Conservation (phyloP, 768 basidiomycete genomes). For the Lenzites betulinus region DNA sequence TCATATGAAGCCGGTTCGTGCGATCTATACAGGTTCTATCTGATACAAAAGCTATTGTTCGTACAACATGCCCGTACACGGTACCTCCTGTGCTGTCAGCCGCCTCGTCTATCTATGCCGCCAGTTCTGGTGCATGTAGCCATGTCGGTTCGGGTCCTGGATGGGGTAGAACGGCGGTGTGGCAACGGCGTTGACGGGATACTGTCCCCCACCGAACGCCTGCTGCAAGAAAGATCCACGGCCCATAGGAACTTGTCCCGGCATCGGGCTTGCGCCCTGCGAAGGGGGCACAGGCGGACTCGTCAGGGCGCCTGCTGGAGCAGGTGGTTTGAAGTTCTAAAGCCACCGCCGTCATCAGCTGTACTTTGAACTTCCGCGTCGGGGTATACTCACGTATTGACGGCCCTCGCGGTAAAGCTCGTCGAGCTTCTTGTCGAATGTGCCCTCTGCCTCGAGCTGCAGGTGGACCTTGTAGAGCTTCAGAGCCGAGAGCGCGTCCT, state of each 20-base stretch:
- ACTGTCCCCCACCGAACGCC: constrained; percentile 1
- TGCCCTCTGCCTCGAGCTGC: constrained; percentile 69
- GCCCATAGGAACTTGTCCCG: constrained; percentile 15
- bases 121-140: constrained; percentile 16
- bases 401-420: constrained; percentile 78
- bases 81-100: background rate
- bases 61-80: background rate
- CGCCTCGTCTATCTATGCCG: background rate
- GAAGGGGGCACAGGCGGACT: constrained; percentile 4
- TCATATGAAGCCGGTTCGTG: constrained; percentile 5
- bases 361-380: too few relatives aligned
- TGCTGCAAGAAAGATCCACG: constrained; percentile 13
- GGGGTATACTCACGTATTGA: constrained; percentile 57
- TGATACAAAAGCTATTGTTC: constrained; percentile 4
- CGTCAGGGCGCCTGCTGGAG: constrained; percentile 1
- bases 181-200: constrained; percentile 16
- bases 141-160: constrained; percentile 6
- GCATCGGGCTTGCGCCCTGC: constrained; percentile 5
- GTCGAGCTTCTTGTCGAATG: constrained; percentile 88
- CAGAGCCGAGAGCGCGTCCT: constrained; percentile 88
- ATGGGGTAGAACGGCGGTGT: constrained; percentile 16
- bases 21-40: constrained; percentile 12
- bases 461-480: constrained; percentile 83
- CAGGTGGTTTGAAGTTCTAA: constrained; percentile 26
- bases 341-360: background rate